Base-by-base conservation (phyloP, 176 grass and related monocot genomes). In the Eleusine indica region DNA sequence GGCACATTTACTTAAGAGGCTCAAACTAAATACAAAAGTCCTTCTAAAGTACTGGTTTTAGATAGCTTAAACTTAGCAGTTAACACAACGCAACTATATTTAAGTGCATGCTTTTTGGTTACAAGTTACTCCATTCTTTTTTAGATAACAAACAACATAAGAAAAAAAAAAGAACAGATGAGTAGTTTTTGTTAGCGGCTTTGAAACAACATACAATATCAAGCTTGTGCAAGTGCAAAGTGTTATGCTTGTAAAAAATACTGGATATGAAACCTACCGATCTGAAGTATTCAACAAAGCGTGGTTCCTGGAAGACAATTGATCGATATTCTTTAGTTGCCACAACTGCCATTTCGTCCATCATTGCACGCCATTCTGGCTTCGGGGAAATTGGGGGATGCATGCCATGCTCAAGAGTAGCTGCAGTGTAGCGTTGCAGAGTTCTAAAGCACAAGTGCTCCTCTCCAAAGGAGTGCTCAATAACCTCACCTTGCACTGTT, bases 361-460 rank as follows among this genome's bases (percentile, higher is more conserved):
- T 91, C 73, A 98, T 30, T 42, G 84, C 89, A 79, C 93, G 91
- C 96, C 96, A 98, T 82, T 98, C 91, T 17, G 91, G 93, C 73
- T 91, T 98, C 3, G 96, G 96, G 40, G 96, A 90, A 80, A 95
- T 91, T 17, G 93, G 96, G 82, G 96, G 96, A 79, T 88, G 92
- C 93, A 98, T 98, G 44, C 96, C 96, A 88, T 98, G 96, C 62
- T 98, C 96, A 47, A 98, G 90, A 66, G 96, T 98, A 78, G 96
- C 96, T 74, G 93, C 93, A 42, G 93, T 93, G 73, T 93, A 98
- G 72, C 96, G 92, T 53, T 98, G 96, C 57, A 98, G 87, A 86
- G 96, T 98, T 88, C 82, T 98, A 74, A 98, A 98, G 89, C 93
- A 98, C 78, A 98, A 68, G 73, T 81, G 96, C 64, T 98, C 96